Percentiles rank a stretch among this genome's conserved stretches.
Conservation (phyloP, 179 eudicot species). For the Carnegiea gigantea region DNA sequence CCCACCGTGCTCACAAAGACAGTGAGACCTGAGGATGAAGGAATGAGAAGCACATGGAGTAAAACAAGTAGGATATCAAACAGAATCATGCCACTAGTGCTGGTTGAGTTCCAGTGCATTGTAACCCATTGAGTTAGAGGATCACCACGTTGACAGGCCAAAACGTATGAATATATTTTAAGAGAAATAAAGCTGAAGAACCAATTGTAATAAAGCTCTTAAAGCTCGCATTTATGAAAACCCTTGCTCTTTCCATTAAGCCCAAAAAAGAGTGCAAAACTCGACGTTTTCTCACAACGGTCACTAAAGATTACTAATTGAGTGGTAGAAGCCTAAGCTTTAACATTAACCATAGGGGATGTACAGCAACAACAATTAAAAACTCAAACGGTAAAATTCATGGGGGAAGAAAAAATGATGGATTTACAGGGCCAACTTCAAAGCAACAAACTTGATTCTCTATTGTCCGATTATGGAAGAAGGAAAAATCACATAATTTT, state of each 20-base stretch:
- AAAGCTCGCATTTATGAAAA: no score
- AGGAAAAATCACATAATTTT: background rate
- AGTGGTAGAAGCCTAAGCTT: background rate
- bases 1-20: background rate
- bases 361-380: background rate
- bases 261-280: background rate
- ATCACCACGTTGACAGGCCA: background rate
- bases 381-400: background rate
- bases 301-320: background rate
- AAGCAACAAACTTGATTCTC: background rate
- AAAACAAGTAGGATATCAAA: background rate
- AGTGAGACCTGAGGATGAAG: background rate
- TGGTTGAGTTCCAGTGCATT: background rate
- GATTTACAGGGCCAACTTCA: background rate
- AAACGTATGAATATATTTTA: background rate
- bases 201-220: background rate
- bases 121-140: background rate
- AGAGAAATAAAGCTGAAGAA: background rate
- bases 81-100: background rate
- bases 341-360: background rate
- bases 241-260: background rate
- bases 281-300: background rate
- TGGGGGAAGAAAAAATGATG: background rate
- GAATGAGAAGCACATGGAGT: background rate
- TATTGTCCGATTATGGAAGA: no score